A percentile compares a stretch with the other conserved stretches of the same genome.
phyloP scores from a whole-genome alignment of 441 rosid species.

The Pelargonium australe region DNA sequence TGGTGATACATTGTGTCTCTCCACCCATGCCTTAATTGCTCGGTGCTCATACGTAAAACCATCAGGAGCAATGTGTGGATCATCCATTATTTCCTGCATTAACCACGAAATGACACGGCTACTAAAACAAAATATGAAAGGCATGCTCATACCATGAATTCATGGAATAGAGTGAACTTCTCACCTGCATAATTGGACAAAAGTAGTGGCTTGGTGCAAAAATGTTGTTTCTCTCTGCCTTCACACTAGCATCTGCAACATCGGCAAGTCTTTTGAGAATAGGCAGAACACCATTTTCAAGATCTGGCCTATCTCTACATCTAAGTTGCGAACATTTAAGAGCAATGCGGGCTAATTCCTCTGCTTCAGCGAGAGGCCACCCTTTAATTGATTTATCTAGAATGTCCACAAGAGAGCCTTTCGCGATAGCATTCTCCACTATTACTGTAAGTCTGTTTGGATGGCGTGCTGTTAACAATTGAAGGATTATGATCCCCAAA shows the following conservation, averaged over 20 bases:
- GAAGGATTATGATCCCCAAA: constrained; percentile 62
- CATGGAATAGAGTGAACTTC: not conserved
- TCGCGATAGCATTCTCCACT: constrained; percentile 54
- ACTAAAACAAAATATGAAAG: not conserved
- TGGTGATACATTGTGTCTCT: constrained; percentile 62
- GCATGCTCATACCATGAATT: not conserved
- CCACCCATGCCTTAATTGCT: constrained; percentile 74
- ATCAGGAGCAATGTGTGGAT: constrained; percentile 78
- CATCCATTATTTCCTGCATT: constrained; percentile 76
- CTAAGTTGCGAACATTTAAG: constrained; percentile 61
- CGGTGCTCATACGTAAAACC: constrained; percentile 77
- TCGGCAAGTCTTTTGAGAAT: constrained; percentile 57
- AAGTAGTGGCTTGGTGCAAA: constrained; percentile 67
- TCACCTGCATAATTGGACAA: constrained; percentile 80
- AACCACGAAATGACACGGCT: not conserved
- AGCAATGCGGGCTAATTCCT: constrained; percentile 60
- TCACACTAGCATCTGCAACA: constrained; percentile 42
- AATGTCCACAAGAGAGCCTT: constrained; percentile 42
- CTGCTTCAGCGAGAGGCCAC: constrained; percentile 77
- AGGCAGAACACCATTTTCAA: constrained; percentile 64
- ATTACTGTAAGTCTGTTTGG: constrained; percentile 46
- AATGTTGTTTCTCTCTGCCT: constrained; percentile 33
- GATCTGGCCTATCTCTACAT: constrained; percentile 89
- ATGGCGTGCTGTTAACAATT: constrained; percentile 48
- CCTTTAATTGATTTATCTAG: constrained; percentile 55